These are phyloP conservation scores for Russula lepida DNA, from an alignment of 768 basidiomycete genomes.

Conservation along the genomic window DNA sequence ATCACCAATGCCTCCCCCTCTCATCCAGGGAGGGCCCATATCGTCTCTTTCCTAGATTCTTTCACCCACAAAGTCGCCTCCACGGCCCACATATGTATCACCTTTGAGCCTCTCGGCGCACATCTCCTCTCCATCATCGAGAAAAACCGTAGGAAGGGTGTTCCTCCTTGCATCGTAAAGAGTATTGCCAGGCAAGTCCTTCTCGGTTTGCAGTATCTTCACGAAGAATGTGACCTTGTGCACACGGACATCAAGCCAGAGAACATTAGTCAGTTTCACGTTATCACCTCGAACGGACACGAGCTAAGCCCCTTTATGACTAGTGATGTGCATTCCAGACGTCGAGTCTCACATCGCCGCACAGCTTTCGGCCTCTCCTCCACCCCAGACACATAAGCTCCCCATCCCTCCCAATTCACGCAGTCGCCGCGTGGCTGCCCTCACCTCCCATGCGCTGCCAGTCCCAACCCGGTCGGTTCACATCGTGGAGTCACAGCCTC, in stretches of 20 bases:
- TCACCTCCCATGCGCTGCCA: slow-evolving; percentile 43
- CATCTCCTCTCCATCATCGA: slow-evolving; percentile 67
- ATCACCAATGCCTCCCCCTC: slow-evolving; percentile 61
- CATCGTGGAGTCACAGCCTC: slow-evolving; percentile 76
- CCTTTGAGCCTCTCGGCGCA: slow-evolving; percentile 81
- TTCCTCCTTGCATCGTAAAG: slow-evolving; percentile 75
- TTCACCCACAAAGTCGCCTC: slow-evolving; percentile 51
- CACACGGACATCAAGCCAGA: slow-evolving; percentile 95
- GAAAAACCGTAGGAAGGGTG: slow-evolving; percentile 74
- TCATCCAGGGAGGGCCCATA: slow-evolving; percentile 71
- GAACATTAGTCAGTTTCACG: slow-evolving; percentile 70
- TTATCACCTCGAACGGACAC: not conserved
- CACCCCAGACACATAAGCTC: slow-evolving; percentile 72
- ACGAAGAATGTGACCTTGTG: slow-evolving; percentile 86
- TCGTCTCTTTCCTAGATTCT: slow-evolving; percentile 87
- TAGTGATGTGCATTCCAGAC: slow-evolving; percentile 80
- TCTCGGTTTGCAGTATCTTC: slow-evolving; percentile 84
- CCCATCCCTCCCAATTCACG: slow-evolving; percentile 66
- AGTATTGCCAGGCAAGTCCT: slow-evolving; percentile 80
- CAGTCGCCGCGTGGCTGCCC: slow-evolving; percentile 52
- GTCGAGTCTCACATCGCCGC: slow-evolving; percentile 63
- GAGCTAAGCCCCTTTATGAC: not conserved
- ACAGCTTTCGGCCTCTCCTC: slow-evolving; percentile 58
- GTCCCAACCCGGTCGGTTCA: slow-evolving; percentile 58
- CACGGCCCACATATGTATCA: slow-evolving; percentile 73